Base-by-base conservation (phyloP, 1,139 yeast species). In the Pichia sp. region DNA sequence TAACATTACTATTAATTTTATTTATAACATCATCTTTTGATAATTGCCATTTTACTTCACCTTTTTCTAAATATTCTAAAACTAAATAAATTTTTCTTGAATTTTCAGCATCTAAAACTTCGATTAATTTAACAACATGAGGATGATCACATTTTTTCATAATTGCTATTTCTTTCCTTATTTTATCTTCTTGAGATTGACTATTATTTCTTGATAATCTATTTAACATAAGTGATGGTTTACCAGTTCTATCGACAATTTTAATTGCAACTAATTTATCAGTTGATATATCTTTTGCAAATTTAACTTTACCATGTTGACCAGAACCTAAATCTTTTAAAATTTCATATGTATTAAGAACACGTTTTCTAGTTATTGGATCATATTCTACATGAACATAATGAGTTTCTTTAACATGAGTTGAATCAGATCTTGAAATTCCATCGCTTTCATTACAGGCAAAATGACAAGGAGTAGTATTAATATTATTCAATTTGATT, bases 271-370 rank as follows among this genome's bases (percentile, higher is more conserved):
- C 97, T 40, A 80, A 70, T 54, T 82, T 85, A 41, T 80, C 76
- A 12, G 83, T 74, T 24, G 78, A 73, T 45, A 82, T 64, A 60
- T 90, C 94, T 49, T 76, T 75, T 0, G 96, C 98, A 25, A 94
- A 71, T 63, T 92, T 94, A 37, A 94, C 99, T 63, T 89, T 90
- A 20, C 99, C 98, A 64, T 92, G 98, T 63, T 92, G 97, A 11
- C 99, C 99, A 41, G 87, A 74, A 4, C 99, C 99, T 33, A 94
- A 72, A 64, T 92, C 97, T 37, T 75, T 71, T 34, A 90, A 68
- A 35, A 94, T 86, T 63, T 92, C 98, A 61, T 92, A 94, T 0
- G 95, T 82, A 65, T 94, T 94, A 51, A 94, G 72, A 28, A 85
- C 81, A 61, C 90, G 86, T 42, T 95, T 76, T 50, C 85, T 82